Evolutionary conservation across 2,329 filamentous ascomycete genomes (phyloP).

Genomic region (Aspergillus awamori): DNA sequence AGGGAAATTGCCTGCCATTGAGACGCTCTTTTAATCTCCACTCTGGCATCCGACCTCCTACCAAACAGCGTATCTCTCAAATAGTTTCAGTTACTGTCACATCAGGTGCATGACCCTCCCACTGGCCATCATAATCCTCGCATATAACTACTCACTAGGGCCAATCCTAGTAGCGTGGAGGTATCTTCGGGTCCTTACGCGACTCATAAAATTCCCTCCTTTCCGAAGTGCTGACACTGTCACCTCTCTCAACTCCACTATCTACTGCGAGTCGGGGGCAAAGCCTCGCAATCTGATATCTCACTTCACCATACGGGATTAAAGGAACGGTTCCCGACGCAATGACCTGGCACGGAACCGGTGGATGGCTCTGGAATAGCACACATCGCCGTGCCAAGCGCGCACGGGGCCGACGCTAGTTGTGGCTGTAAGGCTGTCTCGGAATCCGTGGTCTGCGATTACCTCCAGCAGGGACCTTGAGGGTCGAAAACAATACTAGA

Average conservation of each 20-base stretch:
- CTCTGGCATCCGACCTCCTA: neutral
- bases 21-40: neutral
- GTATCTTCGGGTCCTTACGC: neutral
- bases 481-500: too few species aligned
- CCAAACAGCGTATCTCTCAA: neutral
- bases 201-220: neutral
- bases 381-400: neutral
- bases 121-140: neutral
- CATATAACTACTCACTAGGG: neutral
- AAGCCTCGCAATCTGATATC: neutral
- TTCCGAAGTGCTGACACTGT: neutral
- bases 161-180: neutral
- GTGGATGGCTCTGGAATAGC: neutral
- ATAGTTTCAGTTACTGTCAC: neutral
- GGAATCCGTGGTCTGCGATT: neutral
- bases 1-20: constrained; percentile 19
- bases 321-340: neutral
- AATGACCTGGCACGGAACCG: neutral
- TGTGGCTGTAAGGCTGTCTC: constrained; percentile 2
- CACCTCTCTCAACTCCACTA: too few species aligned
- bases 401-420: constrained; percentile 1
- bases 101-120: neutral
- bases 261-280: too few species aligned
- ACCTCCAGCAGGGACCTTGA: neutral
- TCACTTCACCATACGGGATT: neutral